phyloP scores from a whole-genome alignment of 106 monocot species.

The Acorus gramineus region DNA sequence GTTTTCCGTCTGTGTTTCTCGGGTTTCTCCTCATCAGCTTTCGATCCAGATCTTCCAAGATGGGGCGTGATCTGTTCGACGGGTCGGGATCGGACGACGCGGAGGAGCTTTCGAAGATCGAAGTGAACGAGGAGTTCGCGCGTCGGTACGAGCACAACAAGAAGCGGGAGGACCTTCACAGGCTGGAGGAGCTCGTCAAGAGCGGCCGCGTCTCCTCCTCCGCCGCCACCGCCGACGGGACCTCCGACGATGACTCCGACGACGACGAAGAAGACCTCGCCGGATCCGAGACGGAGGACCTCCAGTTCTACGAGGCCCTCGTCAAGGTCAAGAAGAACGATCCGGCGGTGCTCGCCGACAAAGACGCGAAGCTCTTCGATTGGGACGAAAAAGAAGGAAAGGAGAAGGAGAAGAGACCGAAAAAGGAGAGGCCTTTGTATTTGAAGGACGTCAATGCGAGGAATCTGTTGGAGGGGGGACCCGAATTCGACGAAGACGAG shows the following conservation, averaged over 20 bases:
- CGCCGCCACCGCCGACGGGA: conserved; percentile 22
- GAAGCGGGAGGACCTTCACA: conserved; percentile 65
- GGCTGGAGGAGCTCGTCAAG: conserved; percentile 57
- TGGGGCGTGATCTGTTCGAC: conserved; percentile 30
- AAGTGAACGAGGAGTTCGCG: conserved; percentile 70
- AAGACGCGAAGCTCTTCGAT: conserved; percentile 47
- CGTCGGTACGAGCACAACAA: conserved; percentile 93
- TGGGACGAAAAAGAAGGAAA: conserved; percentile 32
- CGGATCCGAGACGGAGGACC: conserved; percentile 23
- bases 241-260: conserved; percentile 15
- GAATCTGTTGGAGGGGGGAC: conserved; percentile 69
- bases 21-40: too few relatives aligned
- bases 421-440: conserved; percentile 75
- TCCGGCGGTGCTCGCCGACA: conserved; percentile 27
- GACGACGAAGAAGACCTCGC: conserved; percentile 16
- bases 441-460: conserved; percentile 72
- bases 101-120: conserved; percentile 38
- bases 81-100: conserved; percentile 15
- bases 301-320: conserved; percentile 54
- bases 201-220: conserved; percentile 28
- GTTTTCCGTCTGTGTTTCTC: too few relatives aligned
- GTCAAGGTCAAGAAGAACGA: conserved; percentile 52
- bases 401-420: conserved; percentile 11
- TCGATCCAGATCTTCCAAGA: background rate
- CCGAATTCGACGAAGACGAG: conserved; percentile 32